Evolutionary conservation across 2,329 filamentous ascomycete species (phyloP), one percentile per base, ranked within the genome.

Genomic region (Talaromyces piceae): DNA sequence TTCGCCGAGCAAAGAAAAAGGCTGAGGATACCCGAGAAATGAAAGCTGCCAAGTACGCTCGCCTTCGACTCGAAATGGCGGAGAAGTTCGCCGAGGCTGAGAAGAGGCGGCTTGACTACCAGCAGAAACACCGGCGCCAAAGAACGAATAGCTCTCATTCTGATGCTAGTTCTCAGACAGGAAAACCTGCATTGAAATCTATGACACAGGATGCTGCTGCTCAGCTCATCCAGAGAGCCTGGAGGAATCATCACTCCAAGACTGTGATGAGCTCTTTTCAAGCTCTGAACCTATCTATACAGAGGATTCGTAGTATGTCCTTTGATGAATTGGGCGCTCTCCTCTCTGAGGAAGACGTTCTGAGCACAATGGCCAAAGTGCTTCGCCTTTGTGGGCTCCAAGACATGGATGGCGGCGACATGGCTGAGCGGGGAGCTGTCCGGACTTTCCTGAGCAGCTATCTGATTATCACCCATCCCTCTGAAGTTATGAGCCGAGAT

Each of bases 41-140:
- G 58, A 81, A 82, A 64, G 78, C 81, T 31, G 80, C 80, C 11
- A 81, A 84, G 59, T 76, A 83, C 64, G 73, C 75, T 48, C 74
- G 78, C 47, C 72, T 80, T 53, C 73, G 79, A 39, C 61, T 79
- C 53, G 81, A 84, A 60, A 81, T 84, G 78, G 77, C 81, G 41
- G 81, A 84, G 69, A 81, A 81, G 58, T 76, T 82, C 55, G 81
- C 81, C 8, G 81, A 84, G 55, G 81, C 79, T 3, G 81, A 84
- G 60, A 78, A 74, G 61, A 72, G 82, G 56, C 71, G 81, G 44
- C 64, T 67, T 5, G 61, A 73, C 31, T 74, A 75, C 55, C 73
- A 74, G 58, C 71, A 74, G 57, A 72, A 62, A 43, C 64, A 70
- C 50, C 73, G 78, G 47, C 72, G 79, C 49, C 71, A 74, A 23